Base-by-base conservation (phyloP, 2,329 filamentous ascomycete genomes). In the Cyanodermella asteris region DNA sequence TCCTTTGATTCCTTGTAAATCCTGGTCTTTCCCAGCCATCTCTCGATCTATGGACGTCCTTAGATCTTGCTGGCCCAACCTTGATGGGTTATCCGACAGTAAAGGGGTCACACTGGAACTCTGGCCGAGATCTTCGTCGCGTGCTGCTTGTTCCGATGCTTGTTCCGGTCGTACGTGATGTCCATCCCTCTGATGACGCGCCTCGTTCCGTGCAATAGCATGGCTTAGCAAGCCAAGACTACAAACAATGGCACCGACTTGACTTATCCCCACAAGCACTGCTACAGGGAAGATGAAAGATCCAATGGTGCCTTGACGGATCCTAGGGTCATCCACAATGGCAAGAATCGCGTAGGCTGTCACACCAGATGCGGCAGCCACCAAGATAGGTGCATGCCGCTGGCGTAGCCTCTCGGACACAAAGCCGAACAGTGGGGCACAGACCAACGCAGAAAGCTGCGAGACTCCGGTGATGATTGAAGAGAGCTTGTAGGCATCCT, bases 191-290 rank as follows among this genome's bases (percentile, higher is more conserved):
- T n/a, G n/a, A n/a, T n/a, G n/a, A n/a, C n/a, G n/a, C n/a, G n/a
- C 38, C 31, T 51, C 50, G 29, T 51, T 51, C 36, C 47, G 47
- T 24, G 90, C 56, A 13, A 94, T 72, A 4, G 81, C 82, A 10
- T 69, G 68, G 18, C 80, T 80, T 3, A 97, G 61, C 1, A 87
- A 67, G 1, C 77, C 81, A n/a, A 97, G 61, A 34, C 78, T 91
- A 51, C 82, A 93, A 1, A 97, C 87, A 30, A 97, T 94, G 7
- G 81, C 75, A 3, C 84, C 87, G 32, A 97, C 94, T 48, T 97
- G 87, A 39, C 78, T 90, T 41, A 91, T 66, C 9, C 87, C 87
- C 19, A 94, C 67, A 11, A 91, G 51, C 0, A 72, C 65, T 20
- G 81, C 78, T 10, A 84, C 63, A 8, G 82, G 34, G 41, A 90